Conservation (phyloP, 495 filamentous ascomycete genomes). For the Trichocladium uniseriatum region DNA sequence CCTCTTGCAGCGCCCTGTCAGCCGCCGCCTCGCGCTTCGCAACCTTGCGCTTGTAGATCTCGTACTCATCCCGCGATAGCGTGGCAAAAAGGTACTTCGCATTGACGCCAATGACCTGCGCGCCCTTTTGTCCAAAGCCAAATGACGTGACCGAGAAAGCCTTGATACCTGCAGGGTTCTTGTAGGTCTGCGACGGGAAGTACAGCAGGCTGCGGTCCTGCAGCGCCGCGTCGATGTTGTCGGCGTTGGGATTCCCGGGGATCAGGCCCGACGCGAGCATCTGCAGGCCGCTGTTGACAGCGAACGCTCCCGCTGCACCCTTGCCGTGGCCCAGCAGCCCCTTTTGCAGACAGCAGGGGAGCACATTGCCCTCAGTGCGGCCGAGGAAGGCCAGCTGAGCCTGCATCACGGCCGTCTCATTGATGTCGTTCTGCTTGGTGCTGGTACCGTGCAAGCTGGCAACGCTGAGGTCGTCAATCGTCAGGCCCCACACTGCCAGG, state of each 20-base stretch:
- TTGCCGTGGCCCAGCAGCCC: slow-evolving; percentile 98
- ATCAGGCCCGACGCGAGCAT: slow-evolving; percentile 91
- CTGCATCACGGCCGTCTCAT: slow-evolving; percentile 95
- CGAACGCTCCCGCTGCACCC: slow-evolving; percentile 98
- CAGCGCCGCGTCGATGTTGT: slow-evolving; percentile 93
- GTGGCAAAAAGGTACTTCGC: slow-evolving; percentile 91
- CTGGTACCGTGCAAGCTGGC: slow-evolving; percentile 99
- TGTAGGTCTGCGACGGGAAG: slow-evolving; percentile 90
- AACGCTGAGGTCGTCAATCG: slow-evolving; percentile 88
- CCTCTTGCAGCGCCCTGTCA: too few relatives aligned
- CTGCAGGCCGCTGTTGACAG: slow-evolving; percentile 97
- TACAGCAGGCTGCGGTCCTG: slow-evolving; percentile 96
- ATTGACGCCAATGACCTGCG: slow-evolving; percentile 93
- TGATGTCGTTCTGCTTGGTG: slow-evolving; percentile 98
- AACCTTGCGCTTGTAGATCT: slow-evolving; percentile 46
- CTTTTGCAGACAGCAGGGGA: slow-evolving; percentile 98
- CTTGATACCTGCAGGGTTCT: slow-evolving; percentile 93
- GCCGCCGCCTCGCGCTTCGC: too few relatives aligned
- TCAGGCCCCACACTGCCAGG: slow-evolving; percentile 94
- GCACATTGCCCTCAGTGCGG: slow-evolving; percentile 87
- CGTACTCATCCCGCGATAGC: slow-evolving; percentile 74
- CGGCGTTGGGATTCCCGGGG: slow-evolving; percentile 93
- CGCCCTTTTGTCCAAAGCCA: slow-evolving; percentile 98
- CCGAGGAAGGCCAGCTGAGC: slow-evolving; percentile 93
- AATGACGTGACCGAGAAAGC: slow-evolving; percentile 98